These are phyloP conservation scores for Chloris gayana DNA, from an alignment of 176 grass and related monocot species.

Conservation along the genomic window DNA sequence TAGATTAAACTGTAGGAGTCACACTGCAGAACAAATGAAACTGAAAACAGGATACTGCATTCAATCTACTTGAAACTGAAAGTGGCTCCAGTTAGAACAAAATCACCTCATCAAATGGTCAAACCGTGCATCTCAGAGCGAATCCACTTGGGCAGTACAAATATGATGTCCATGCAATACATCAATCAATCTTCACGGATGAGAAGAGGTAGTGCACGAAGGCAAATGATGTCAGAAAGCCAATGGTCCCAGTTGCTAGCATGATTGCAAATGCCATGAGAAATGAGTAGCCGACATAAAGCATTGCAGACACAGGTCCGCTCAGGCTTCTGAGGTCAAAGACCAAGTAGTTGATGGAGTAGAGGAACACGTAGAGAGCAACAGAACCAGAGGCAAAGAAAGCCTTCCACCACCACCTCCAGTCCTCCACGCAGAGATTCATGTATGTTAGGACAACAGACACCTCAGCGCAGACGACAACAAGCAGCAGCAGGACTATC, in stretches of 20 bases:
- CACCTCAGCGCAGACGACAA: conserved; percentile 71
- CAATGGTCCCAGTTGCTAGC: conserved; percentile 77
- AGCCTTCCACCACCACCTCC: conserved; percentile 93
- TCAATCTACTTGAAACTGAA: conserved; percentile 32
- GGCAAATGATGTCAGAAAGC: conserved; percentile 72
- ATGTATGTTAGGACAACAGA: conserved; percentile 82
- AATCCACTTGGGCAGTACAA: background rate
- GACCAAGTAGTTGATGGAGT: conserved; percentile 92
- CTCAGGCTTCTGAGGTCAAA: conserved; percentile 88
- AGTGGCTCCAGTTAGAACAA: conserved; percentile 16
- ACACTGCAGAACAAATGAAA: conserved; percentile 17
- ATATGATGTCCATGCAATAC: background rate
- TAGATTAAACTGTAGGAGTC: too few species aligned
- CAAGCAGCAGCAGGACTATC: conserved; percentile 68
- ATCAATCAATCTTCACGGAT: conserved; percentile 95
- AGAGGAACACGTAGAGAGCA: conserved; percentile 81
- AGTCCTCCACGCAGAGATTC: conserved; percentile 85
- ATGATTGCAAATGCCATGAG: conserved; percentile 80
- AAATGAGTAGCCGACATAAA: conserved; percentile 78
- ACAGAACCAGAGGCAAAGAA: conserved; percentile 83
- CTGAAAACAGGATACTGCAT: background rate
- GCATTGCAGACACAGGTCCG: conserved; percentile 74
- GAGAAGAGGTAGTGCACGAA: conserved; percentile 88
- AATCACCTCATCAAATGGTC: conserved; percentile 24
- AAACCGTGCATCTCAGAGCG: conserved; percentile 3